Base-by-base conservation (phyloP, 371 early-diverging fungal species). In the Edhazardia aedis region DNA sequence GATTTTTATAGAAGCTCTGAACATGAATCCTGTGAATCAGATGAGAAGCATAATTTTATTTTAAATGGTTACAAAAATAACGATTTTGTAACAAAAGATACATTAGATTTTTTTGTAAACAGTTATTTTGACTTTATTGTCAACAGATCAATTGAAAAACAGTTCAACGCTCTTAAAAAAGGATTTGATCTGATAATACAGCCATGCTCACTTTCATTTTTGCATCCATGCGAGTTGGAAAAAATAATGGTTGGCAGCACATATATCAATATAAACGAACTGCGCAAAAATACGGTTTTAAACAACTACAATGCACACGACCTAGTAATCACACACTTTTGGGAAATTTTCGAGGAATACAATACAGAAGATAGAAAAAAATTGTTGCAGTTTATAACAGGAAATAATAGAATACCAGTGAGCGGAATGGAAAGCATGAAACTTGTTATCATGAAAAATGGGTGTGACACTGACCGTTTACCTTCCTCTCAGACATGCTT, bases 401-500 rank as follows among this genome's bases (percentile, higher is more conserved):
- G 91, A 24, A 84, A 83, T 30, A 91, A 92, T 69, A 78, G 98
- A 18, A 84, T 85, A 1, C 98, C 98, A 0, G 78, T 89, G 21
- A 83, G 84, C 11, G 92, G 93, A 0, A 70, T 88, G 7, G 78
- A 80, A 47, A 80, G 82, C 49, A 63, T 91, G 28, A 80, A 80
- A 28, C 85, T 96, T 76, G 86, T 88, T 1, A 84, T 96, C 60
- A 84, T 88, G 56, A 82, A 85, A 64, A 91, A 91, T 55, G 94
- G 94, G 0, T 86, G 85, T 4, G 92, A 96, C 70, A 85, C 89
- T 0, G 83, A 86, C 40, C 67, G 84, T 29, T 74, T 88, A 38
- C 92, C 91, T 0, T 86, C 88, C 0, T 81, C 92, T 9, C 90
- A 88, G 67, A 92, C 92, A 0, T 93, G 92, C 64, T 95, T 93